These are phyloP conservation scores for Daldinia loculata DNA, from an alignment of 495 filamentous ascomycete species.

Conservation along the genomic window DNA sequence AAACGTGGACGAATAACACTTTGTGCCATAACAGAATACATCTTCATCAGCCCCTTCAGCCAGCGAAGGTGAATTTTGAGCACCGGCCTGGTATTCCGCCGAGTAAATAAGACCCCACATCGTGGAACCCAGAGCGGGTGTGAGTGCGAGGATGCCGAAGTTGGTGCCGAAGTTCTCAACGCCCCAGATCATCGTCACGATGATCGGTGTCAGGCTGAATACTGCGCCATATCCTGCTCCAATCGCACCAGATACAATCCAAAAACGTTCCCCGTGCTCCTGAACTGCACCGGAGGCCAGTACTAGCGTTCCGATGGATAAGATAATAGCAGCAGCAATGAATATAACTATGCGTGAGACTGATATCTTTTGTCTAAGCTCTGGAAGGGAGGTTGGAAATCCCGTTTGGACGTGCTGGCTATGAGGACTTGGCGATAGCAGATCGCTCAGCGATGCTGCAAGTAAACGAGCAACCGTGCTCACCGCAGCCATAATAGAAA, in stretches of 20 bases:
- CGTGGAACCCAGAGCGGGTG: conserved; percentile 84
- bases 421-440: conserved; percentile 75
- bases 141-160: conserved; percentile 93
- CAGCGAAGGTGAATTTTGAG: conserved; percentile 44
- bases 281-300: conserved; percentile 77
- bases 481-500: conserved; percentile 88
- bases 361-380: conserved; percentile 54
- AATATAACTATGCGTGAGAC: conserved; percentile 85
- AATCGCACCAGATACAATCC: conserved; percentile 78
- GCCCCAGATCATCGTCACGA: conserved; percentile 94
- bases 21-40: conserved; percentile 73
- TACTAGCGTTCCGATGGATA: conserved; percentile 78
- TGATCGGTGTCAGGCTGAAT: conserved; percentile 88
- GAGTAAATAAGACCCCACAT: conserved; percentile 88
- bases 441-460: conserved; percentile 85
- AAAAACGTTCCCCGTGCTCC: conserved; percentile 72
- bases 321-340: conserved; percentile 73
- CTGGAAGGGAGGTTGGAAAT: conserved; percentile 45
- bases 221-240: conserved; percentile 92
- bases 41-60: conserved; percentile 50
- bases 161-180: conserved; percentile 99
- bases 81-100: conserved; percentile 75
- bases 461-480: conserved; percentile 88
- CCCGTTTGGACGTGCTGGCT: conserved; percentile 52
- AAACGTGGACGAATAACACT: conserved; percentile 80